A percentile compares a stretch with the other conserved stretches of the same genome.
Conservation (phyloP, 768 basidiomycete genomes). For the Phylloporus sp. region DNA sequence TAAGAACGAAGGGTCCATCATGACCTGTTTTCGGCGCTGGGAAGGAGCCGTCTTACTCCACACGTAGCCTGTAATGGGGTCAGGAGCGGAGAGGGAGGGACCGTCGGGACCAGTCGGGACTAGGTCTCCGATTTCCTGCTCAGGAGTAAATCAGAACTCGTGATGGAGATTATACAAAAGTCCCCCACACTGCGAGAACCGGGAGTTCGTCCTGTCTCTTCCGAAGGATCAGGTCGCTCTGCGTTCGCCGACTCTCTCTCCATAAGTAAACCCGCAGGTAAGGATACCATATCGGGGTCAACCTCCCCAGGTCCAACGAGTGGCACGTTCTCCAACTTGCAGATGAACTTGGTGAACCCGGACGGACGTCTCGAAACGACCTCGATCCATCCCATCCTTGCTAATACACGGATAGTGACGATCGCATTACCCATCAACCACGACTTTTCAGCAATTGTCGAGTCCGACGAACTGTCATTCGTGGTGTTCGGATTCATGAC, state of each 20-base stretch:
- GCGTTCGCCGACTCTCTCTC: conserved; percentile 46
- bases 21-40: conserved; percentile 81
- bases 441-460: conserved; percentile 54
- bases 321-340: conserved; percentile 84
- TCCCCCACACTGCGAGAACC: conserved; percentile 9
- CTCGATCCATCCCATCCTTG: conserved; percentile 82
- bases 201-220: conserved; percentile 9
- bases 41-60: conserved; percentile 87
- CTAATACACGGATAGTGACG: conserved; percentile 72
- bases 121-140: conserved; percentile 23
- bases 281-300: conserved; percentile 67
- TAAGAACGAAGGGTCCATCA: conserved; percentile 80
- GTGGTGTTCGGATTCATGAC: conserved; percentile 54
- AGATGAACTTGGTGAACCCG: conserved; percentile 79
- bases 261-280: conserved; percentile 70
- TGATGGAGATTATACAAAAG: not conserved
- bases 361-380: conserved; percentile 82
- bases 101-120: conserved; percentile 1
- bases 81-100: conserved; percentile 42
- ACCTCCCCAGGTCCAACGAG: conserved; percentile 81
- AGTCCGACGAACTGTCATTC: conserved; percentile 32
- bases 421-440: conserved; percentile 87
- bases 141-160: conserved; percentile 4
- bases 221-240: conserved; percentile 25
- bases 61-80: conserved; percentile 79